These are phyloP conservation scores for Fusarium floridanum DNA, from an alignment of 2,329 filamentous ascomycete genomes.

Conservation along the genomic window DNA sequence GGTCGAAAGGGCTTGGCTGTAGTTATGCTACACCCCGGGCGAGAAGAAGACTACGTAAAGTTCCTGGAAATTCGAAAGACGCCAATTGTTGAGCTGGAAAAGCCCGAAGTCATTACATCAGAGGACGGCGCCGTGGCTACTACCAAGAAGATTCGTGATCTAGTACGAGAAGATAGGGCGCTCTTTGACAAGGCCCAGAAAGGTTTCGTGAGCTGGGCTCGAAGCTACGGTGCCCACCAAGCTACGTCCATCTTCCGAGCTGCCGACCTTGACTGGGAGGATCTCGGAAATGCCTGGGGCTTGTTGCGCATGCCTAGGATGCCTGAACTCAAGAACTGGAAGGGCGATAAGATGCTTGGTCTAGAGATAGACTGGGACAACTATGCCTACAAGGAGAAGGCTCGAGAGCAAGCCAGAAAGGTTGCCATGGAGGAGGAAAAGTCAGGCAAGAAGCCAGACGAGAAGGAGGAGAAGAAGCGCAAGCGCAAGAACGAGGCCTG, in stretches of 20 bases:
- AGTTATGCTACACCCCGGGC: constrained; percentile 85
- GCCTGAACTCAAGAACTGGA: constrained; percentile 86
- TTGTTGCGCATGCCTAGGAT: constrained; percentile 90
- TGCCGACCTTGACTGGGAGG: constrained; percentile 85
- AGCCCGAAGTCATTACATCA: constrained; percentile 68
- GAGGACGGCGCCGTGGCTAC: constrained; percentile 70
- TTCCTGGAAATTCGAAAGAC: constrained; percentile 92
- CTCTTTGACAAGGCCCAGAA: constrained; percentile 90
- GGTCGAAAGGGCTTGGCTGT: constrained; percentile 87
- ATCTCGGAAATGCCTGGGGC: constrained; percentile 86
- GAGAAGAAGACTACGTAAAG: constrained; percentile 89
- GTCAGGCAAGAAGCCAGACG: constrained; percentile 53
- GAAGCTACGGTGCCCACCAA: constrained; percentile 91
- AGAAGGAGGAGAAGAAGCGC: constrained; percentile 60
- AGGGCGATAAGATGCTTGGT: constrained; percentile 74
- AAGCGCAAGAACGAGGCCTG: constrained; percentile 76
- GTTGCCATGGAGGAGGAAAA: constrained; percentile 66
- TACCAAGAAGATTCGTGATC: constrained; percentile 71
- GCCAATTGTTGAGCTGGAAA: constrained; percentile 75
- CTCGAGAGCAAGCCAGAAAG: constrained; percentile 74
- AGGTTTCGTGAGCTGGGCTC: constrained; percentile 93
- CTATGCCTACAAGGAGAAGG: constrained; percentile 79
- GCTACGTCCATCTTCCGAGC: constrained; percentile 92
- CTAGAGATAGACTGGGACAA: constrained; percentile 75
- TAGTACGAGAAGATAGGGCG: constrained; percentile 65